Conservation (phyloP, 192 early-diverging fungal species). For the Podila epicladia region DNA sequence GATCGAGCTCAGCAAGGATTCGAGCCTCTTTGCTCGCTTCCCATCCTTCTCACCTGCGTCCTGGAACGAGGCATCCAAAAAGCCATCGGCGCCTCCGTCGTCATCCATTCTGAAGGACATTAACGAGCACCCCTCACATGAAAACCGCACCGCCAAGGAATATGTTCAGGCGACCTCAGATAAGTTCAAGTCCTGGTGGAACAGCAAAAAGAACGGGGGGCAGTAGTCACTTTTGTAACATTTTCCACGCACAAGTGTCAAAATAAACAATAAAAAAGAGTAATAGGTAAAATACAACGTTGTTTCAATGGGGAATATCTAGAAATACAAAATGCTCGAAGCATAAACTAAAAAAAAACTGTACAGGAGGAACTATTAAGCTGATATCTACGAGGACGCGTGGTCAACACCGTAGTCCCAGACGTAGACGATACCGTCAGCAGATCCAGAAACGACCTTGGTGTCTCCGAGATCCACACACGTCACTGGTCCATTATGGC, state of each 20-base stretch:
- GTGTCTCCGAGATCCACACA: conserved; percentile 88
- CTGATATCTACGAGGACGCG: neutral
- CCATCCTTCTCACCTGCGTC: neutral
- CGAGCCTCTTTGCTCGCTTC: conserved; percentile 23
- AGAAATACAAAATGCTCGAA: too few relatives aligned
- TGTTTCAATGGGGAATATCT: too few relatives aligned
- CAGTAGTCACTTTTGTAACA: neutral
- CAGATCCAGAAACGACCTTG: conserved; percentile 84
- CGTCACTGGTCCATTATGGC: conserved; percentile 76
- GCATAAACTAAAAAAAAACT: too few relatives aligned
- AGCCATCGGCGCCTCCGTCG: neutral
- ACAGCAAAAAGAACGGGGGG: conserved; percentile 15
- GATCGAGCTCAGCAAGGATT: conserved; percentile 44
- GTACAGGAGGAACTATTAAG: neutral
- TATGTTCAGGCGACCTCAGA: conserved; percentile 17
- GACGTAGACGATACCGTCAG: conserved; percentile 81
- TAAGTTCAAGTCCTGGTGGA: conserved; percentile 45
- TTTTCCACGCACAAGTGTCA: too few relatives aligned
- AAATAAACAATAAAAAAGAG: too few relatives aligned
- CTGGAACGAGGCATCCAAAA: neutral
- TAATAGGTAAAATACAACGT: too few relatives aligned
- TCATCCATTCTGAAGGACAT: neutral
- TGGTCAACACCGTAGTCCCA: conserved; percentile 78
- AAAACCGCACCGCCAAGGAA: conserved; percentile 28
- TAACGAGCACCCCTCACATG: neutral